Evolutionary conservation across 176 grass and related monocot genomes (phyloP).

Genomic region (Avena insularis): DNA sequence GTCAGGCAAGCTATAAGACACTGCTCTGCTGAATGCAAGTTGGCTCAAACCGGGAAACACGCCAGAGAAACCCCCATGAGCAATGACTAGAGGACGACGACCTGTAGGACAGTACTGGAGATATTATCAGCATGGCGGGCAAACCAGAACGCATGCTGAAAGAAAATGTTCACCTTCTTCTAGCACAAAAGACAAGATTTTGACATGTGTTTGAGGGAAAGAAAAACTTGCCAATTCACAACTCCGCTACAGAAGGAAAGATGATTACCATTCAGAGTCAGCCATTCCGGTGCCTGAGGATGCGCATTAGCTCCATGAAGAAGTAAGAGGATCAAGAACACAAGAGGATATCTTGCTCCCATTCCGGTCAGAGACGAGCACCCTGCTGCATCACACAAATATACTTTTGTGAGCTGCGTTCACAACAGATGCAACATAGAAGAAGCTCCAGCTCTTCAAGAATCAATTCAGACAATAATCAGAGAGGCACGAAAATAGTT

Average conservation of each 20-base stretch:
- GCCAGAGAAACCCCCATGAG: slow-evolving; percentile 22
- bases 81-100: slow-evolving; percentile 13
- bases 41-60: neutral
- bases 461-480: slow-evolving; percentile 24
- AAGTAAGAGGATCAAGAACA: slow-evolving; percentile 58
- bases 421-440: neutral
- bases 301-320: slow-evolving; percentile 62
- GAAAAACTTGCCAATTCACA: slow-evolving; percentile 29
- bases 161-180: slow-evolving; percentile 19
- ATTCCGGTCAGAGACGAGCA: slow-evolving; percentile 56
- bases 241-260: slow-evolving; percentile 5
- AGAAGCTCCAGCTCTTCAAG: neutral
- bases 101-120: neutral
- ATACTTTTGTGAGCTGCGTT: slow-evolving; percentile 5
- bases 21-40: neutral
- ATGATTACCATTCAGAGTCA: slow-evolving; percentile 63
- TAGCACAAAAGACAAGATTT: neutral
- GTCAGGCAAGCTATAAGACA: neutral
- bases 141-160: slow-evolving; percentile 15
- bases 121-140: neutral
- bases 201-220: slow-evolving; percentile 15
- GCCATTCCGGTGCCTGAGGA: slow-evolving; percentile 60
- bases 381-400: slow-evolving; percentile 51
- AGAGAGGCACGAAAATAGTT: neutral
- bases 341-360: slow-evolving; percentile 56